phyloP scores from a whole-genome alignment of 176 grass and related monocot species.

The Alloteropsis semialata region DNA sequence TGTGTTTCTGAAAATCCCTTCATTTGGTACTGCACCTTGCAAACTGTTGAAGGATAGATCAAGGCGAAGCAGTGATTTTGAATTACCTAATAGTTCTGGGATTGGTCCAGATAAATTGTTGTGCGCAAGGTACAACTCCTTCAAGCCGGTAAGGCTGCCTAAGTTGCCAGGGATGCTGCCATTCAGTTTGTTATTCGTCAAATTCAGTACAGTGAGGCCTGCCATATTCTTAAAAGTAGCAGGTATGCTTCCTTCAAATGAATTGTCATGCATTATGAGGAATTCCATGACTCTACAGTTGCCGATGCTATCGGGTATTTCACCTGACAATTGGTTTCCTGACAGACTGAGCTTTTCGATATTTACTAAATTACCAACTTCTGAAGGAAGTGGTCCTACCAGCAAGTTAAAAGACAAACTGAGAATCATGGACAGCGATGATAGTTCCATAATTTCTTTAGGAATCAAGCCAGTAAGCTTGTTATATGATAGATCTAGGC shows the following conservation, averaged over 20 bases:
- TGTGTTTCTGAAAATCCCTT: conserved; percentile 32
- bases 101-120: conserved; percentile 37
- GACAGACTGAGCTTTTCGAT: background rate
- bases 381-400: background rate
- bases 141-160: background rate
- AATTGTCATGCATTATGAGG: conserved; percentile 27
- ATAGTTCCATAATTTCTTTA: background rate
- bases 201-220: conserved; percentile 33
- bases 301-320: conserved; percentile 22
- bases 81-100: background rate
- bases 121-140: conserved; percentile 18
- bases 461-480: conserved; percentile 10
- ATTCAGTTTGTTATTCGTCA: conserved; percentile 18
- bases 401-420: background rate
- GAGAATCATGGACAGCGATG: background rate
- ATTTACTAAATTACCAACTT: conserved; percentile 8
- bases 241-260: conserved; percentile 39
- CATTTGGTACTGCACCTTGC: conserved; percentile 26
- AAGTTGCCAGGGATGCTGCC: conserved; percentile 6
- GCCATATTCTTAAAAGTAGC: conserved; percentile 4
- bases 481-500: background rate
- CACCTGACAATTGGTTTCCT: conserved; percentile 17
- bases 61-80: background rate
- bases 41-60: conserved; percentile 45
- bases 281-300: conserved; percentile 23